Percentiles rank a stretch among this genome's conserved stretches.
Conservation (phyloP, 2,329 filamentous ascomycete species). For the Phoma sp. region DNA sequence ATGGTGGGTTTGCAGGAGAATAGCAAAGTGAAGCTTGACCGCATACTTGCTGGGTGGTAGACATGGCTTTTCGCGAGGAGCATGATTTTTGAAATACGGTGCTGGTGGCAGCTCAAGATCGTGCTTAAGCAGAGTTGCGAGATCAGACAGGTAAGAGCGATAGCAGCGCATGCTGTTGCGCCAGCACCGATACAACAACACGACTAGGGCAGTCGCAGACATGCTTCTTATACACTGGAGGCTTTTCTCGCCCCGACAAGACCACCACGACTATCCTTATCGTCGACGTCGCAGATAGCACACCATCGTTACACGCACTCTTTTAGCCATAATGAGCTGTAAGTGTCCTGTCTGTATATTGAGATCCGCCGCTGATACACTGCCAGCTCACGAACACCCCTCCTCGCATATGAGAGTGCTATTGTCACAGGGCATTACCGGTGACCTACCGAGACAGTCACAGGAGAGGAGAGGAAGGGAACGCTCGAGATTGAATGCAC, state of each 20-base stretch:
- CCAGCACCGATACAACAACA: neutral
- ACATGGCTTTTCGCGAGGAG: neutral
- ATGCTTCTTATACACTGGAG: neutral
- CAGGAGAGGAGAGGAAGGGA: neutral
- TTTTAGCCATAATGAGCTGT: neutral
- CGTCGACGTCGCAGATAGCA: neutral
- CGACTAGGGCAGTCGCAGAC: neutral
- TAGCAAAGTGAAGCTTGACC: constrained; percentile 33
- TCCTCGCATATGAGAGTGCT: neutral
- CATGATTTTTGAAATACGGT: neutral
- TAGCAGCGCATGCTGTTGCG: neutral
- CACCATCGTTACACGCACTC: neutral
- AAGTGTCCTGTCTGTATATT: neutral
- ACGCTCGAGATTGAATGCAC: neutral
- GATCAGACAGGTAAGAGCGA: neutral
- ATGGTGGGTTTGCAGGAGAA: constrained; percentile 27
- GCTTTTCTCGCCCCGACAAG: neutral
- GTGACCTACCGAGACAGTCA: neutral
- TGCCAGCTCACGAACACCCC: neutral
- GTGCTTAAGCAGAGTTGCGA: neutral
- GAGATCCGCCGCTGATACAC: neutral
- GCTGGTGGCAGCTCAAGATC: neutral
- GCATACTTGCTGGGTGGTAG: constrained; percentile 35
- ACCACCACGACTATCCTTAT: neutral
- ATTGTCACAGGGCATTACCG: neutral